Percentiles rank a stretch among this genome's conserved stretches.
These are phyloP conservation scores for Psilocybe cyanescens DNA, from an alignment of 768 basidiomycete species.

Conservation along the genomic window DNA sequence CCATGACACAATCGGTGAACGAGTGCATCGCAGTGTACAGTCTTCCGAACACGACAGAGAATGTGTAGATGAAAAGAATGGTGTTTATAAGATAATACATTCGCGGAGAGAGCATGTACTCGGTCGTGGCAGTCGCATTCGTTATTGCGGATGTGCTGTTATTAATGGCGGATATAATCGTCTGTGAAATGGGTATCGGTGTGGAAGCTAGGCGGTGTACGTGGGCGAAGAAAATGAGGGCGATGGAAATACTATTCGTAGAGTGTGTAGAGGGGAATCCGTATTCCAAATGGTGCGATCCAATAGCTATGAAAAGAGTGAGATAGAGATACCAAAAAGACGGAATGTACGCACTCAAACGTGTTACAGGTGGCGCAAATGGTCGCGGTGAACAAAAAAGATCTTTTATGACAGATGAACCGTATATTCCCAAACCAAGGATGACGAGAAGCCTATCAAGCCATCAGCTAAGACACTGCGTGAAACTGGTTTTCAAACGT, in stretches of 20 bases:
- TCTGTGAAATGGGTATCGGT: conserved; percentile 8
- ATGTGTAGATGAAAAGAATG: conserved; percentile 59
- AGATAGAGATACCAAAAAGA: background rate
- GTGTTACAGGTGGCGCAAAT: conserved; percentile 87
- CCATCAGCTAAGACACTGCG: background rate
- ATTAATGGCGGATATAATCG: conserved; percentile 3
- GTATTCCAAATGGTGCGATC: conserved; percentile 85
- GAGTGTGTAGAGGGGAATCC: conserved; percentile 97
- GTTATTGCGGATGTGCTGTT: conserved; percentile 18
- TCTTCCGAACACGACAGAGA: conserved; percentile 79
- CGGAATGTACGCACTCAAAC: conserved; percentile 64
- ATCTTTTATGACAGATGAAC: conserved; percentile 89
- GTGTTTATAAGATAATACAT: conserved; percentile 46
- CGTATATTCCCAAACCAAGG: conserved; percentile 81
- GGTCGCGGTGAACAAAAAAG: conserved; percentile 90
- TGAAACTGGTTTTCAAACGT: conserved; percentile 27
- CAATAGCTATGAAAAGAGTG: conserved; percentile 55
- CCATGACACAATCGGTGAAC: conserved; percentile 72
- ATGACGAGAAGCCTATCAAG: conserved; percentile 62
- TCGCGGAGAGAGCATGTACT: conserved; percentile 44
- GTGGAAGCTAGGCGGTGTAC: conserved; percentile 52
- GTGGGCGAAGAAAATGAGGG: conserved; percentile 73
- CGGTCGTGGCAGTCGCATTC: conserved; percentile 19
- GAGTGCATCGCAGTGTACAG: conserved; percentile 91
- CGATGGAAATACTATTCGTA: conserved; percentile 89